A percentile compares a stretch with the other conserved stretches of the same genome.
Evolutionary conservation across 139 green algal genomes (phyloP).

Genomic region (Volvox reticuliferus): DNA sequence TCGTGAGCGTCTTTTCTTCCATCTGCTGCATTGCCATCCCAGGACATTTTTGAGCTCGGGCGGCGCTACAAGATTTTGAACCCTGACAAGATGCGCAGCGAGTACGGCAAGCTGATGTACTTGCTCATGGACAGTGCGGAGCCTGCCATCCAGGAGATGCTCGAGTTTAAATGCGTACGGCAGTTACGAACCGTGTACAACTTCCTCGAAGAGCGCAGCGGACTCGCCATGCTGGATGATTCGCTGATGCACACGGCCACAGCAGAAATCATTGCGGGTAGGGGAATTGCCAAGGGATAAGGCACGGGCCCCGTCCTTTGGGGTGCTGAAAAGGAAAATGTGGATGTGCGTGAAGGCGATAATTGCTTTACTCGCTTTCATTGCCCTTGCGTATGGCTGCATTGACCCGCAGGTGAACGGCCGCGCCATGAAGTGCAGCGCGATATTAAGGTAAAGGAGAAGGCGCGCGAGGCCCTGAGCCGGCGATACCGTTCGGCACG

Average conservation of each 20-base stretch:
- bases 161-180: slow-evolving; percentile 84
- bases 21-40: not conserved
- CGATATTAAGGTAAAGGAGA: slow-evolving; percentile 92
- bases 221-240: slow-evolving; percentile 77
- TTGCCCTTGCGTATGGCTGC: slow-evolving; percentile 27
- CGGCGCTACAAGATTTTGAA: slow-evolving; percentile 96
- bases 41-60: slow-evolving; percentile 90
- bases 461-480: slow-evolving; percentile 79
- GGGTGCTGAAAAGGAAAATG: too few relatives aligned
- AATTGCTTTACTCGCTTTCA: too few relatives aligned
- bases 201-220: slow-evolving; percentile 82
- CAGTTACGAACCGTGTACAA: slow-evolving; percentile 84
- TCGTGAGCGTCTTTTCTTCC: too few relatives aligned
- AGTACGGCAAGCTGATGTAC: slow-evolving; percentile 94
- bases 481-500: slow-evolving; percentile 67
- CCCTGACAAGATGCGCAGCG: slow-evolving; percentile 93
- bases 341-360: too few relatives aligned
- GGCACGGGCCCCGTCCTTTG: too few relatives aligned
- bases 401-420: slow-evolving; percentile 43
- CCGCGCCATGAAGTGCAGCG: slow-evolving; percentile 77
- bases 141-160: slow-evolving; percentile 79
- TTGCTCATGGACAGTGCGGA: slow-evolving; percentile 85
- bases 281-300: not conserved
- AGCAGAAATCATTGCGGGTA: slow-evolving; percentile 84
- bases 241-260: slow-evolving; percentile 82